A percentile compares a stretch with the other conserved stretches of the same genome.
Evolutionary conservation across 768 basidiomycete genomes (phyloP).

Genomic region (Chlorophyllum brunneum): DNA sequence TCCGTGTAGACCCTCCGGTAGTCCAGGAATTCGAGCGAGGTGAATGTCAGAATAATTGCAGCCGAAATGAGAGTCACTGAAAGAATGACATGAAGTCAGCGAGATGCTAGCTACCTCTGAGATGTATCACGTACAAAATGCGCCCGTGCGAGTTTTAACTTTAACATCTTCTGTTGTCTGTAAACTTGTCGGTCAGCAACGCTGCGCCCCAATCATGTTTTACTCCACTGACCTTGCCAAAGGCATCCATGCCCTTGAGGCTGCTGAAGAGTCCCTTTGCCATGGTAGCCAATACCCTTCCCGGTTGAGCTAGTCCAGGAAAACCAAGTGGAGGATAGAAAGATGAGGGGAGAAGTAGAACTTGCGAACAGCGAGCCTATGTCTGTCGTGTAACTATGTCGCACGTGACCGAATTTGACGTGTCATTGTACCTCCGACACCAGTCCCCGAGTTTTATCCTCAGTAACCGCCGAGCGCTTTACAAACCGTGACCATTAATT

Average conservation of each 20-base stretch:
- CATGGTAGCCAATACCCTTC: conserved; percentile 45
- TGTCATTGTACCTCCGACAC: conserved; percentile 28
- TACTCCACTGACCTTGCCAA: conserved; percentile 79
- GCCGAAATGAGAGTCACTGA: conserved; percentile 90
- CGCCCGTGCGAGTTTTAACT: conserved; percentile 95
- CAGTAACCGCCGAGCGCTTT: not conserved
- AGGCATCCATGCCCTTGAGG: conserved; percentile 94
- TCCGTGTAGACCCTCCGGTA: conserved; percentile 85
- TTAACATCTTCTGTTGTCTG: conserved; percentile 99
- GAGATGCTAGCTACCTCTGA: not conserved
- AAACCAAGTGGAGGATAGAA: conserved; percentile 18
- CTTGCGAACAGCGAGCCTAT: not conserved
- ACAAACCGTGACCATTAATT: not conserved
- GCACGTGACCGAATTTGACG: conserved; percentile 32
- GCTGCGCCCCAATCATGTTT: not conserved
- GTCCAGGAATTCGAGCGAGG: conserved; percentile 93
- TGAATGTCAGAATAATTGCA: conserved; percentile 88
- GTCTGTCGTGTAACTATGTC: conserved; percentile 10
- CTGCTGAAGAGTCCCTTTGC: conserved; percentile 73
- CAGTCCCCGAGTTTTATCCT: conserved; percentile 27
- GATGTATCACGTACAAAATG: conserved; percentile 58
- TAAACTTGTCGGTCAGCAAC: conserved; percentile 16
- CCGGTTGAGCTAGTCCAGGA: conserved; percentile 18
- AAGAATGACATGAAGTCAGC: conserved; percentile 2
- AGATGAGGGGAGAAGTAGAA: conserved; percentile 20